Percentiles rank a stretch among this genome's conserved stretches.
Evolutionary conservation across 495 filamentous ascomycete genomes (phyloP).

Genomic region (Durotheca rogersii): DNA sequence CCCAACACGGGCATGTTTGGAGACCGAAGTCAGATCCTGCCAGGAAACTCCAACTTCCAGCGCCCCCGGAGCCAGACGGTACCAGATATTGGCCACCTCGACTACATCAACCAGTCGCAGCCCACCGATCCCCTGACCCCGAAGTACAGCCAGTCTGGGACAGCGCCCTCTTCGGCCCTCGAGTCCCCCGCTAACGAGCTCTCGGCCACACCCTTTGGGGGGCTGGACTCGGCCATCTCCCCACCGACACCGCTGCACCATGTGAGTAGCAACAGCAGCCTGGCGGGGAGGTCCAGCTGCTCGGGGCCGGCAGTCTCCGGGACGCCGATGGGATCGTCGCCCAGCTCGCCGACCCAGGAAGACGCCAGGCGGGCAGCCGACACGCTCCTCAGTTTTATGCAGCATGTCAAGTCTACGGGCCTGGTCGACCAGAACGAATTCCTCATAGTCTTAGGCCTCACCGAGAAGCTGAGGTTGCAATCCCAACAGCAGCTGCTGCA

Average conservation of each 20-base stretch:
- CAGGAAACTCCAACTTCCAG: conserved; percentile 57
- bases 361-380: conserved; percentile 86
- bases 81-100: conserved; percentile 67
- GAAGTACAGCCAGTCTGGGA: conserved; percentile 60
- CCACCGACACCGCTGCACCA: conserved; percentile 50
- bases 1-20: conserved; percentile 70
- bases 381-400: conserved; percentile 80
- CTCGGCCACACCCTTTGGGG: conserved; percentile 44
- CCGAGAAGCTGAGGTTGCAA: conserved; percentile 79
- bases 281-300: conserved; percentile 47
- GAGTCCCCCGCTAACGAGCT: conserved; percentile 70
- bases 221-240: conserved; percentile 56
- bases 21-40: conserved; percentile 55
- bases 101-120: conserved; percentile 65
- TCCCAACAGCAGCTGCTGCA: conserved; percentile 52
- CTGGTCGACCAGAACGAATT: conserved; percentile 82
- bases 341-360: conserved; percentile 78
- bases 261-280: conserved; percentile 55
- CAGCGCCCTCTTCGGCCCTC: conserved; percentile 60
- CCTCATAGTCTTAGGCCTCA: conserved; percentile 76
- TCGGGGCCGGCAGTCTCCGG: conserved; percentile 44
- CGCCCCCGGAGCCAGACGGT: conserved; percentile 92
- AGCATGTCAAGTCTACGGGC: conserved; percentile 65
- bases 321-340: conserved; percentile 45
- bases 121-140: conserved; percentile 63